Evolutionary conservation across 2,329 filamentous ascomycete species (phyloP).

Genomic region (Davidsoniella eucalypti): DNA sequence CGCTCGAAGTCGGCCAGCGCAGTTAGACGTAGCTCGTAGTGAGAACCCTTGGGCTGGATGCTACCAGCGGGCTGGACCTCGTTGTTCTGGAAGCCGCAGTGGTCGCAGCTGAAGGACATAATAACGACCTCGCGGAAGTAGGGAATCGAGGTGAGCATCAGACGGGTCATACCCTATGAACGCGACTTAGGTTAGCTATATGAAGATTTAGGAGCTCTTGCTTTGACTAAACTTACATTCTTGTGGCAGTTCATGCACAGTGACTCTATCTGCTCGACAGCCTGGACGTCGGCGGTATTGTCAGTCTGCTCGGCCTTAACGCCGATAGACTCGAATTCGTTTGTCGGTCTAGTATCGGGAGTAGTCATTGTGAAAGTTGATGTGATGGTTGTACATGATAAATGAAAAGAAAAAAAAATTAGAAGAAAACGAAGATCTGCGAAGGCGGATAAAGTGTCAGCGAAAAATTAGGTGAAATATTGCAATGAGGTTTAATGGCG

Average conservation of each 20-base stretch:
- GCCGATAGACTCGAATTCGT: conserved; percentile 48
- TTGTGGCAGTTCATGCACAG: conserved; percentile 77
- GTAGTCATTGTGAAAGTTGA: conserved; percentile 19
- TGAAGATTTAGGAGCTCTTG: background rate
- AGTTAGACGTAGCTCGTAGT: conserved; percentile 70
- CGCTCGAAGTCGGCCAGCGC: conserved; percentile 58
- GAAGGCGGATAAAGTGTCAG: background rate
- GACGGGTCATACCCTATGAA: conserved; percentile 58
- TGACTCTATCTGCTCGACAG: conserved; percentile 56
- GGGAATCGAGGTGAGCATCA: conserved; percentile 82
- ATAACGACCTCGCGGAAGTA: conserved; percentile 96
- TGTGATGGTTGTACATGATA: conserved; percentile 21
- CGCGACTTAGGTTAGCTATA: conserved; percentile 12
- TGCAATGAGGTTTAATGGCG: conserved; percentile 16
- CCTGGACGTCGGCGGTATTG: conserved; percentile 31
- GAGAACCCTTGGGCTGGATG: conserved; percentile 75
- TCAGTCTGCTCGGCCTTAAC: conserved; percentile 36
- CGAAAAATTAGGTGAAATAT: conserved; percentile 13
- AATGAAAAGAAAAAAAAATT: background rate
- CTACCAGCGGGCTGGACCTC: conserved; percentile 85
- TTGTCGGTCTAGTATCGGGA: conserved; percentile 22
- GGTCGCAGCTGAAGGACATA: conserved; percentile 87
- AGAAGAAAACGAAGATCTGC: background rate
- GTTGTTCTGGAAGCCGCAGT: conserved; percentile 81
- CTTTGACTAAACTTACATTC: conserved; percentile 36